Evolutionary conservation across 768 basidiomycete species (phyloP).

Genomic region (Boletus fagicola): DNA sequence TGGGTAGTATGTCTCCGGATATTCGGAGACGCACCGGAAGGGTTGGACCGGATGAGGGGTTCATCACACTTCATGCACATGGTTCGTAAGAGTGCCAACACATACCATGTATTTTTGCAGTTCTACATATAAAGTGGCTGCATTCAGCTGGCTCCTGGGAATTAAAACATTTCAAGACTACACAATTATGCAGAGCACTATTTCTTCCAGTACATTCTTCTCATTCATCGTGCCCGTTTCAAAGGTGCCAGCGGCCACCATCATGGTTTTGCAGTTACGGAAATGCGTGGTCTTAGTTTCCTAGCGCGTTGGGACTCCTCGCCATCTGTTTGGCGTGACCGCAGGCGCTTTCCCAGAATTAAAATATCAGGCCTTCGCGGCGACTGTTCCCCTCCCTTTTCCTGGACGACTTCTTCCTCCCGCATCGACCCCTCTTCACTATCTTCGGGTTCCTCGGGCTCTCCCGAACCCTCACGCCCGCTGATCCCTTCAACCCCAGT

Average conservation of each 20-base stretch:
- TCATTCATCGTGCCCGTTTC: background rate
- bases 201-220: background rate
- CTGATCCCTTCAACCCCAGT: background rate
- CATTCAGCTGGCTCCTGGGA: background rate
- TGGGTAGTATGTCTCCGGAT: conserved; percentile 38
- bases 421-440: conserved; percentile 9
- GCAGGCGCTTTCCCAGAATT: conserved; percentile 18
- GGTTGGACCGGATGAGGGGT: conserved; percentile 34
- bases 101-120: conserved; percentile 10
- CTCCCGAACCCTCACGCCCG: conserved; percentile 8
- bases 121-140: background rate
- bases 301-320: conserved; percentile 14
- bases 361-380: background rate
- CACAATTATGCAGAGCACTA: background rate
- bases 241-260: background rate
- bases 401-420: conserved; percentile 6
- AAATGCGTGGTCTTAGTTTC: conserved; percentile 16
- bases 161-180: background rate
- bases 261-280: background rate
- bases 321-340: conserved; percentile 7
- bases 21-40: conserved; percentile 32
- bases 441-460: conserved; percentile 11
- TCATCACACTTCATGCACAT: conserved; percentile 28
- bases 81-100: conserved; percentile 16
- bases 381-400: background rate